phyloP scores from a whole-genome alignment of 805 yeast genomes.

The Lachancea nothofagi region DNA sequence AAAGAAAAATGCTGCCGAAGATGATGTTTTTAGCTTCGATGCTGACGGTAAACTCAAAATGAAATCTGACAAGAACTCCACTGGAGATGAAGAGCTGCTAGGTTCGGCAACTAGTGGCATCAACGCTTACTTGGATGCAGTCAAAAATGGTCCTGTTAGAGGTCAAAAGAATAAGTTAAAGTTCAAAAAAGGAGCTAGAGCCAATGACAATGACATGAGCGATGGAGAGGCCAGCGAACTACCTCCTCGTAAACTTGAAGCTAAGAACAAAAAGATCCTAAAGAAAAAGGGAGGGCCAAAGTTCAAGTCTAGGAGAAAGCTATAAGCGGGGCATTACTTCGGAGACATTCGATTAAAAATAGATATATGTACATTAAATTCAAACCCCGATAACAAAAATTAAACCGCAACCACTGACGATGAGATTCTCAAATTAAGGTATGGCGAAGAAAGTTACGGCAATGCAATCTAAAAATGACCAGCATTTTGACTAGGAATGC shows the following conservation, averaged over 20 bases:
- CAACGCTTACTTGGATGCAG: slow-evolving; percentile 91
- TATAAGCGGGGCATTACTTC: slow-evolving; percentile 5
- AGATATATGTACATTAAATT: neutral
- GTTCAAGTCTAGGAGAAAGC: slow-evolving; percentile 27
- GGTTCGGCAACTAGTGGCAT: slow-evolving; percentile 52
- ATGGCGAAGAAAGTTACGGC: too few relatives aligned
- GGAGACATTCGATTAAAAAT: too few relatives aligned
- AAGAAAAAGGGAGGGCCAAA: slow-evolving; percentile 26
- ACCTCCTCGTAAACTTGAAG: slow-evolving; percentile 19
- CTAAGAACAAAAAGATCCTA: slow-evolving; percentile 23
- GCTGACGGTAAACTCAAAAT: slow-evolving; percentile 34
- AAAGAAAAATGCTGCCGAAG: slow-evolving; percentile 25
- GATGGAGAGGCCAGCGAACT: slow-evolving; percentile 41
- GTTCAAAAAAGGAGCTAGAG: slow-evolving; percentile 61
- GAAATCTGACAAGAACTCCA: slow-evolving; percentile 27
- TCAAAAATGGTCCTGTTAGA: slow-evolving; percentile 85
- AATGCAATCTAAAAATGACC: slow-evolving; percentile 4
- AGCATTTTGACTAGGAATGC: slow-evolving; percentile 1
- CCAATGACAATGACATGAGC: slow-evolving; percentile 49
- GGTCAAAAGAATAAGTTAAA: slow-evolving; percentile 90
- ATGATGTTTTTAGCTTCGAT: slow-evolving; percentile 32
- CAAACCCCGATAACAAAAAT: slow-evolving; percentile 3
- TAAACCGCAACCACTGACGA: too few relatives aligned
- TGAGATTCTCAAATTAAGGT: too few relatives aligned
- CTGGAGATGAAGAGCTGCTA: slow-evolving; percentile 42